These are phyloP conservation scores for Suhomyces xylopsoci DNA, from an alignment of 805 yeast species.

Conservation along the genomic window DNA sequence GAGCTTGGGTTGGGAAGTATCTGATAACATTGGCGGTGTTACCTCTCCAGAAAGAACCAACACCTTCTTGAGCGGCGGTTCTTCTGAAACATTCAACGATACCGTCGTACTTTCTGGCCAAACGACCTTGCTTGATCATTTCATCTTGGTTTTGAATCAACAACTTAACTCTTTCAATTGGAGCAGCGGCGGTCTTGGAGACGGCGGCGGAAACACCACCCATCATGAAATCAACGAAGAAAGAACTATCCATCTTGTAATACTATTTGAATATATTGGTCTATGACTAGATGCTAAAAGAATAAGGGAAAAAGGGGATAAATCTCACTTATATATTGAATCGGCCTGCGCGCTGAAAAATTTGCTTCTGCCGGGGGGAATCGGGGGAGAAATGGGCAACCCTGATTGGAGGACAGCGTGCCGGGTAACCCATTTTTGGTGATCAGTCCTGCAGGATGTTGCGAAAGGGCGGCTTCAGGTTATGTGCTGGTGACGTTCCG, in stretches of 20 bases:
- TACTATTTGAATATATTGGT: conserved; percentile 6
- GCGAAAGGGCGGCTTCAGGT: not conserved
- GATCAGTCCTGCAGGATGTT: not conserved
- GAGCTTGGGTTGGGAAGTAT: conserved; percentile 99
- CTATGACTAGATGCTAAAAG: conserved; percentile 3
- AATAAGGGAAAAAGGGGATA: conserved; percentile 1
- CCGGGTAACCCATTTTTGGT: conserved; percentile 4
- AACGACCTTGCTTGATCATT: conserved; percentile 97
- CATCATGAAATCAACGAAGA: conserved; percentile 66
- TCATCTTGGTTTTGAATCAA: conserved; percentile 97
- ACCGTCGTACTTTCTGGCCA: conserved; percentile 83
- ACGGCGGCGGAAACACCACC: conserved; percentile 99
- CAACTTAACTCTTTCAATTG: conserved; percentile 95
- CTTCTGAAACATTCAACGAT: conserved; percentile 90
- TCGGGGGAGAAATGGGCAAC: conserved; percentile 8
- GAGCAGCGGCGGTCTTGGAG: conserved; percentile 97
- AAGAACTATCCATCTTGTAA: conserved; percentile 23
- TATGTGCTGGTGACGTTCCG: not conserved
- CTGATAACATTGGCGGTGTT: conserved; percentile 98
- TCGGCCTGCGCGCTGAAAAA: conserved; percentile 2
- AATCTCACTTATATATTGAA: conserved; percentile 6
- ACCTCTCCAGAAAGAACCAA: conserved; percentile 97
- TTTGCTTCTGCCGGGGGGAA: conserved; percentile 9
- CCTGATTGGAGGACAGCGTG: conserved; percentile 6
- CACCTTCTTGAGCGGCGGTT: conserved; percentile 92